A percentile compares a stretch with the other conserved stretches of the same genome.
phyloP scores from a whole-genome alignment of 2,329 filamentous ascomycete genomes.

The Talaromyces sp. region DNA sequence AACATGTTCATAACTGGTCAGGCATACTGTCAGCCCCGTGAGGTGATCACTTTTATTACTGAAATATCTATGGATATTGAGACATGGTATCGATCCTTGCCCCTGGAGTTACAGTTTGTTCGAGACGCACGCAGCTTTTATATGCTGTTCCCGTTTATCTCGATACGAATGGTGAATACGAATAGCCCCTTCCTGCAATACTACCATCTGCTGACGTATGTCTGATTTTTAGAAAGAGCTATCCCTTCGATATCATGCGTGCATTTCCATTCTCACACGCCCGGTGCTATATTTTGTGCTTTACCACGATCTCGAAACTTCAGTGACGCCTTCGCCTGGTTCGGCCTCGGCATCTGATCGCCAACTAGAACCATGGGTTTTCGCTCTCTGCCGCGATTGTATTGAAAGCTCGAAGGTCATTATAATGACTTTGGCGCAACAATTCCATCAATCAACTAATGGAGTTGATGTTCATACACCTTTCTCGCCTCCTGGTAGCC shows the following conservation, averaged over 20 bases:
- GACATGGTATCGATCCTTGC: not conserved
- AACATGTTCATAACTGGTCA: not conserved
- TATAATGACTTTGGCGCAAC: not conserved
- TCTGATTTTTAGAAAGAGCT: not conserved
- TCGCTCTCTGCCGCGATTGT: not conserved
- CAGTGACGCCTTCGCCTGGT: not conserved
- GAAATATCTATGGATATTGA: not conserved
- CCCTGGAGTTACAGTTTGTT: not conserved
- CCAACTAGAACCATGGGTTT: not conserved
- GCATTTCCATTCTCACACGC: not conserved
- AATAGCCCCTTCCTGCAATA: not conserved
- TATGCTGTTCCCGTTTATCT: not conserved
- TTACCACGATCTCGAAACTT: conserved; percentile 1
- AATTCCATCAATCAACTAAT: not conserved
- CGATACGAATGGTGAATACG: not conserved
- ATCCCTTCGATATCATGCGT: not conserved
- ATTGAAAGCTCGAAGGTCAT: not conserved
- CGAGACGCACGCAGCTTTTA: not conserved
- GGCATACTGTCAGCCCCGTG: not conserved
- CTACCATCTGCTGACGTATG: not conserved
- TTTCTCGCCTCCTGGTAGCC: not conserved
- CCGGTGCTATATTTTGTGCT: not conserved
- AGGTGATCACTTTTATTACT: not conserved
- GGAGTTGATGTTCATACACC: not conserved
- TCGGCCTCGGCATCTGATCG: not conserved